Percentiles rank a stretch among this genome's conserved stretches.
Evolutionary conservation across 192 early-diverging fungal genomes (phyloP).

Genomic region (Linnemannia schmuckeri): DNA sequence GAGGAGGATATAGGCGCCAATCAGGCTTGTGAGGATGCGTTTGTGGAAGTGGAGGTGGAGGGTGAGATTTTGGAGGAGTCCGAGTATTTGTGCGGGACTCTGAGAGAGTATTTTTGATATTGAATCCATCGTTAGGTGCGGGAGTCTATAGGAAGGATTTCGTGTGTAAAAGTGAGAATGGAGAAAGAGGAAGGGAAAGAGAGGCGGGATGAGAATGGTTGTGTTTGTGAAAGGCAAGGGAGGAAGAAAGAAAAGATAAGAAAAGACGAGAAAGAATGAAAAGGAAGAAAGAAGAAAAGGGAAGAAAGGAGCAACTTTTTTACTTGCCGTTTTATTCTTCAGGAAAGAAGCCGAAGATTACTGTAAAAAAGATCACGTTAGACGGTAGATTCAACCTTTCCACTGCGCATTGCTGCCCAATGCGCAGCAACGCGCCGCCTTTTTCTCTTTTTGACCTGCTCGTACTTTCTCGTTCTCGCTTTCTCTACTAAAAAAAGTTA

Average conservation of each 20-base stretch:
- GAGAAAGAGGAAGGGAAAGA: too few species aligned
- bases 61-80: background rate
- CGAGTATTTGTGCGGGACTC: background rate
- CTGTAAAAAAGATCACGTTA: background rate
- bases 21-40: background rate
- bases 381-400: background rate
- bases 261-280: background rate
- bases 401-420: too few species aligned
- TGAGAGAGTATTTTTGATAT: background rate
- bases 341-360: background rate
- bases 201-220: too few species aligned
- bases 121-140: background rate
- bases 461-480: too few species aligned
- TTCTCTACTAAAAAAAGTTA: too few species aligned
- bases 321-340: too few species aligned
- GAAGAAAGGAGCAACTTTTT: background rate
- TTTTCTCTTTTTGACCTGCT: too few species aligned
- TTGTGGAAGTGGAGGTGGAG: background rate
- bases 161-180: too few species aligned
- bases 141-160: too few species aligned
- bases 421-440: too few species aligned
- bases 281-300: background rate
- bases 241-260: background rate
- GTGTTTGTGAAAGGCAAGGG: background rate
- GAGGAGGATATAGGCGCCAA: slow-evolving; percentile 6